These are phyloP conservation scores for Sclerotinia nivalis DNA, from an alignment of 2,329 filamentous ascomycete species.

Conservation along the genomic window DNA sequence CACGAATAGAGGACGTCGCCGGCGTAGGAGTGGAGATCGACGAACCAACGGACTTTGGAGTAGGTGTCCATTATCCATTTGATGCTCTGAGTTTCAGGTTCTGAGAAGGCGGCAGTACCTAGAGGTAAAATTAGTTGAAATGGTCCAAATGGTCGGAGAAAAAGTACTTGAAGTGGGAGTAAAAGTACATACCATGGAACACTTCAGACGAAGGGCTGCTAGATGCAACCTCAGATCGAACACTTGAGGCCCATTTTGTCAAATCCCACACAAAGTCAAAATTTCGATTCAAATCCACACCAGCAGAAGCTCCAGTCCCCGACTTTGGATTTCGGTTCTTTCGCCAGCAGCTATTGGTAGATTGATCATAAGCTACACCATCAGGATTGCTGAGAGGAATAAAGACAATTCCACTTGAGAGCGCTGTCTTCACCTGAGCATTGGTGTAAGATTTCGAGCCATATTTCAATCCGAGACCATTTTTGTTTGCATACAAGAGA, in stretches of 20 bases:
- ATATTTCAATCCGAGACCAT: constrained; percentile 52
- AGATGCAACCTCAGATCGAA: constrained; percentile 46
- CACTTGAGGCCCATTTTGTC: constrained; percentile 46
- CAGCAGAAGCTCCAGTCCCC: constrained; percentile 42
- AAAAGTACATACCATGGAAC: constrained; percentile 43
- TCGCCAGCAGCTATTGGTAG: constrained; percentile 53
- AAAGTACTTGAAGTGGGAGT: background rate
- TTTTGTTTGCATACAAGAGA: constrained; percentile 54
- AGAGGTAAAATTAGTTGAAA: constrained; percentile 12
- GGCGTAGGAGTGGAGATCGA: constrained; percentile 58
- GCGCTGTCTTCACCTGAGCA: constrained; percentile 52
- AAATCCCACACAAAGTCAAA: constrained; percentile 61
- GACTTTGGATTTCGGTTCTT: constrained; percentile 55
- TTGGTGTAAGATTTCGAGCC: constrained; percentile 54
- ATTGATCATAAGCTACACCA: constrained; percentile 53
- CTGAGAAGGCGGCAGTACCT: constrained; percentile 54
- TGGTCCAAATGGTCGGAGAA: too few species aligned
- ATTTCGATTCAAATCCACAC: constrained; percentile 58
- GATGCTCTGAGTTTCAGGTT: constrained; percentile 57
- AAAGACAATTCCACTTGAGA: constrained; percentile 55
- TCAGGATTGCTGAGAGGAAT: constrained; percentile 57
- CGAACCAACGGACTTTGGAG: constrained; percentile 55
- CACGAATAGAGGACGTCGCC: constrained; percentile 57
- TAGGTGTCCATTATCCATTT: constrained; percentile 54
- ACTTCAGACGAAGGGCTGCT: constrained; percentile 31